phyloP scores from a whole-genome alignment of 495 filamentous ascomycete genomes.

The Monascus purpureus region DNA sequence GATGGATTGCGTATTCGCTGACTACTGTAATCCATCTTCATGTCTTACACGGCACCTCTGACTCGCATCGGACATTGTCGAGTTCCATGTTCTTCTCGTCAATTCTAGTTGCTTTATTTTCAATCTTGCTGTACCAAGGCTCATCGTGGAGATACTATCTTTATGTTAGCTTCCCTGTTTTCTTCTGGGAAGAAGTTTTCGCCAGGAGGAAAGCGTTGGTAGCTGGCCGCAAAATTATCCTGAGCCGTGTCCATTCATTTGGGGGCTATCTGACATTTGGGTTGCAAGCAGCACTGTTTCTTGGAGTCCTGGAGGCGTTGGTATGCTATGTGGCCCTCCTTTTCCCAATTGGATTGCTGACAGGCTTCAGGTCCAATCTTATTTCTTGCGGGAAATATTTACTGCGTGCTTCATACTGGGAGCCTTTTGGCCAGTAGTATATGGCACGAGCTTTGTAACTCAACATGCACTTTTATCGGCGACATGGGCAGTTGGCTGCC shows the following conservation, averaged over 20 bases:
- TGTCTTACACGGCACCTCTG: conserved; percentile 60
- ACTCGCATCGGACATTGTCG: conserved; percentile 46
- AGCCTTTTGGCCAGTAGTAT: conserved; percentile 62
- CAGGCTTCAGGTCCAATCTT: conserved; percentile 53
- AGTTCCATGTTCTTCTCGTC: conserved; percentile 61
- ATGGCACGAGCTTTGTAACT: conserved; percentile 58
- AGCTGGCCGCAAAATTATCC: conserved; percentile 52
- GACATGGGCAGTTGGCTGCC: conserved; percentile 65
- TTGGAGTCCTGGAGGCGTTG: conserved; percentile 67
- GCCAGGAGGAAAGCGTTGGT: conserved; percentile 56
- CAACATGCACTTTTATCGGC: conserved; percentile 46
- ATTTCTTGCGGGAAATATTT: conserved; percentile 80
- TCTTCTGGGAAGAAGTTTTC: conserved; percentile 95
- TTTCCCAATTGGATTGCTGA: conserved; percentile 12
- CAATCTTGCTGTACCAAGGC: conserved; percentile 62
- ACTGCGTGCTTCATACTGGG: conserved; percentile 66
- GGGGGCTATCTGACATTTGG: conserved; percentile 35
- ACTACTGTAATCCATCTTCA: conserved; percentile 85
- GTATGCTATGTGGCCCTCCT: conserved; percentile 34
- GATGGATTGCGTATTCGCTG: conserved; percentile 92
- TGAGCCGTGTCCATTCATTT: conserved; percentile 50
- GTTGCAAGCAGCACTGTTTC: conserved; percentile 48
- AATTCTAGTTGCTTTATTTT: conserved; percentile 57
- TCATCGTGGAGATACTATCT: conserved; percentile 81
- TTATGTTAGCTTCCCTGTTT: conserved; percentile 81